A percentile compares a stretch with the other conserved stretches of the same genome.
These are phyloP conservation scores for Rhipidocladum racemiflorum DNA, from an alignment of 176 grass and related monocot species.

Conservation along the genomic window DNA sequence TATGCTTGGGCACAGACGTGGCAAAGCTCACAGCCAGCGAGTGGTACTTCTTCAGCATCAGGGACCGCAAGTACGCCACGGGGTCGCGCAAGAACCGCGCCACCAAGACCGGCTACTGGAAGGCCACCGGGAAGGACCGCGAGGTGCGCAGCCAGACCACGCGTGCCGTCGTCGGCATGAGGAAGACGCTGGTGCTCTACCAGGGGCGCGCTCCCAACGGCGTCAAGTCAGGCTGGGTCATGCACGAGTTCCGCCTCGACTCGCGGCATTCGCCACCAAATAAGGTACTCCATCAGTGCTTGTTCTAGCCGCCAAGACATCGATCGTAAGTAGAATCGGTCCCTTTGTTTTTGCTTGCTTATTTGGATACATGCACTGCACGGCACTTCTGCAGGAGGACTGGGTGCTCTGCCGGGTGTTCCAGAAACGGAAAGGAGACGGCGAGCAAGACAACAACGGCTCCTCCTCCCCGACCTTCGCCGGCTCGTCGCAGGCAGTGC, in stretches of 20 bases:
- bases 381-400: constrained; percentile 54
- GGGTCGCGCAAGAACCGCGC: constrained; percentile 80
- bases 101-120: constrained; percentile 83
- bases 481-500: constrained; percentile 6
- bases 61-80: constrained; percentile 86
- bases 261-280: constrained; percentile 59
- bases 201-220: constrained; percentile 77
- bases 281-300: constrained; percentile 16
- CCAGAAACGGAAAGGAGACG: constrained; percentile 58
- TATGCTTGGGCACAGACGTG: constrained; percentile 39
- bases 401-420: constrained; percentile 96
- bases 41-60: constrained; percentile 98
- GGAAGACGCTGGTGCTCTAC: constrained; percentile 95
- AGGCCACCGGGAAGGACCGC: constrained; percentile 84
- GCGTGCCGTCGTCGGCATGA: constrained; percentile 61
- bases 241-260: constrained; percentile 91
- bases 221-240: constrained; percentile 72
- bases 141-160: constrained; percentile 41
- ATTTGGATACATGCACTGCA: not conserved
- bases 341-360: not conserved
- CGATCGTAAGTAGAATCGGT: not conserved
- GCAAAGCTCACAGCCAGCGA: constrained; percentile 73
- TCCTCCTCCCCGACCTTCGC: constrained; percentile 35
- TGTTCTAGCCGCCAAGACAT: not conserved
- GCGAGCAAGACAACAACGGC: constrained; percentile 38